Base-by-base conservation (phyloP, 176 grass and related monocot species). In the Bromus sterilis region DNA sequence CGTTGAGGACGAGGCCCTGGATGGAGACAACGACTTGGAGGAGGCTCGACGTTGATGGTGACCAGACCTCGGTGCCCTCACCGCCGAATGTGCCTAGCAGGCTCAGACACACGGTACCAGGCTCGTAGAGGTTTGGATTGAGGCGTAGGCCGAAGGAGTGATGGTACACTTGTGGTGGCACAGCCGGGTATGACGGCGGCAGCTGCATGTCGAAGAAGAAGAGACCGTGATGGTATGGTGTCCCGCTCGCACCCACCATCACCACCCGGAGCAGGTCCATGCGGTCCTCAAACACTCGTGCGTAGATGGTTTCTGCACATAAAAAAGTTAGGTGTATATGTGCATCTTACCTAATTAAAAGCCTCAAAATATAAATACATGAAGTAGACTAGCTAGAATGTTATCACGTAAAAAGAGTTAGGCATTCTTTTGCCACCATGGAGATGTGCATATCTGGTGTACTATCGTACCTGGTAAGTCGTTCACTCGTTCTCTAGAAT, bases 191-290 rank as follows among this genome's bases (percentile, higher is more conserved):
- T 0, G 58, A 24, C 0, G 71, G 7, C 9, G 63, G 82, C 0
- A 85, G 63, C 0, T 77, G 60, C 1, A 77, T 0, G 44, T 84
- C 82, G 35, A 84, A 84, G 48, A 57, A 77, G 56, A 77, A 84
- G 42, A 84, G 82, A 0, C 44, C 44, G 35, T 84, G 42, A 0
- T 84, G 73, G 63, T 84, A 84, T 0, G 81, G 82, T 0, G 82
- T 77, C 7, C 62, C 82, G 5, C 1, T 21, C 1, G 25, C 44
- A 2, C 82, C 82, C 11, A 84, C 74, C 20, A 84, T 56, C 4
- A 14, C 71, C 6, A 26, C 82, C 7, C 61, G 46, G 9, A 85
- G 34, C 2, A 85, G 75, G 64, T 85, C 83, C 74, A 77, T 84
- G 43, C 82, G 60, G 20, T 68, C 82, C 51, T 84, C 82, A 5